phyloP scores from a whole-genome alignment of 306 rosid genomes.

The Fragaria ananassa region DNA sequence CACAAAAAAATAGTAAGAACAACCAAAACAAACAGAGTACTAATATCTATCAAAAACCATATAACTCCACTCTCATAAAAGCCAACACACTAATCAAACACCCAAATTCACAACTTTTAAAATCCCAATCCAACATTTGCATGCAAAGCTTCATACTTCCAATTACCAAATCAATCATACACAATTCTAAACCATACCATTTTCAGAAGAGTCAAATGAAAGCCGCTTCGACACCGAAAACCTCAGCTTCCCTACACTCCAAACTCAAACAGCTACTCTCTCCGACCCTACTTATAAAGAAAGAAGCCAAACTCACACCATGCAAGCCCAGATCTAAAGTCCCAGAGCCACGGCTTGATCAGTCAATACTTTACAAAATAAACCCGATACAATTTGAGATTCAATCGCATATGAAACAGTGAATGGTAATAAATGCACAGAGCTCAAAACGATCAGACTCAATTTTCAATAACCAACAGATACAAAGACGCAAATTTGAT shows the following conservation, averaged over 20 bases:
- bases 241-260: constrained; percentile 11
- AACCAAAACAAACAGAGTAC: neutral
- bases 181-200: constrained; percentile 41
- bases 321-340: neutral
- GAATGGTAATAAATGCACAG: constrained; percentile 5
- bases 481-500: neutral
- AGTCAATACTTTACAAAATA: constrained; percentile 20
- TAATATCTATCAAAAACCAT: constrained; percentile 7
- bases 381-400: constrained; percentile 20
- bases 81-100: constrained; percentile 1
- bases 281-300: neutral
- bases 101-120: neutral
- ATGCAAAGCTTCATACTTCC: constrained; percentile 19
- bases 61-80: neutral
- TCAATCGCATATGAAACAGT: constrained; percentile 15
- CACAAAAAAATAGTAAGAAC: neutral
- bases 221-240: constrained; percentile 8
- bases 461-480: constrained; percentile 12
- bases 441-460: constrained; percentile 23
- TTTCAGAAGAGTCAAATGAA: constrained; percentile 9
- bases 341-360: constrained; percentile 15
- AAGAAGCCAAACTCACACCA: constrained; percentile 24
- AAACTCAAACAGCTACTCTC: constrained; percentile 6
- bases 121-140: constrained; percentile 13
- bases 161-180: neutral